Base-by-base conservation (phyloP, 2,329 filamentous ascomycete species). In the Aspergillus brasiliensis region DNA sequence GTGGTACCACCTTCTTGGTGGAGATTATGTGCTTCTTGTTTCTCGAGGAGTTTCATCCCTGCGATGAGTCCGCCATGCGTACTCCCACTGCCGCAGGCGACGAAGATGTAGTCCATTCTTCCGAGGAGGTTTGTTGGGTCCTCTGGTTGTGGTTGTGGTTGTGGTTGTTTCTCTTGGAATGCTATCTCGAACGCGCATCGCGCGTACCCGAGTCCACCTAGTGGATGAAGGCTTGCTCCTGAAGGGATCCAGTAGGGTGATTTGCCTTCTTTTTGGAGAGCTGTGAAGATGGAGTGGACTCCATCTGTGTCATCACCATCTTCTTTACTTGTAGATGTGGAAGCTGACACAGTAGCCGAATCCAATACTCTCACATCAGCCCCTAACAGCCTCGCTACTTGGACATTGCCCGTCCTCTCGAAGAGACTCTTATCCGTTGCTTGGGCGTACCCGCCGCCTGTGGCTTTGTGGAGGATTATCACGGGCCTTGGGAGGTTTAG, bases 321-420 rank as follows among this genome's bases (percentile, higher is more conserved):
- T 28, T 25, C 10, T 17, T 8, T 31, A 13, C 6, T 31, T 17
- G 10, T 23, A 6, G 49, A 19, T 1, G 28, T 21, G 1, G 28
- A 37, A 8, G 6, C 28, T 3, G 51, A 13, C 1, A 55, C 25
- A n/a, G 13, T 55, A 2, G 52, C 13, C 2, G 23, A 19, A 2
- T 60, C 19, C 79, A 86, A 68, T 73, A 83, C 21, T 78, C 87
- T 60, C 78, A 86, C 67, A 70, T 74, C 21, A 76, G 78, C 57
- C 64, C 71, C 62, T 11, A 73, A 51, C 55, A 76, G 54, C 61
- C 71, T 62, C 37, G 69, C 63, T 27, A 73, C 57, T 42, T 73
- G 71, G 27, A 69, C 65, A 17, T 75, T 75, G 0, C 72, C 72
- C 3, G 58, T 56, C 15, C 64, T 61, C 25, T 67, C 15, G 47